Conservation (phyloP, 1,284 basidiomycete species). For the Ustilago sp. region DNA sequence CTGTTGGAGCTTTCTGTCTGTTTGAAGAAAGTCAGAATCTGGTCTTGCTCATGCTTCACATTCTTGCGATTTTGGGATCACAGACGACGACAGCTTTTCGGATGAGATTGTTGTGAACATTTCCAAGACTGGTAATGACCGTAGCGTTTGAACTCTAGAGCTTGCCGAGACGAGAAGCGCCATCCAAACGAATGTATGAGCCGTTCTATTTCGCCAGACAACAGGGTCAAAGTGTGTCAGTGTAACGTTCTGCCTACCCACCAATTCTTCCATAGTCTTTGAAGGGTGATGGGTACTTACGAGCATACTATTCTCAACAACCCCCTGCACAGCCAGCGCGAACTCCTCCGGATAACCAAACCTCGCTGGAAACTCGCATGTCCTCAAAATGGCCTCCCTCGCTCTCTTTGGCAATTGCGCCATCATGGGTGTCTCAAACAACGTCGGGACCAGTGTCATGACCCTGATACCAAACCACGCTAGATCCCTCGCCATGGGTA, state of each 20-base stretch:
- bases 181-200: constrained; percentile 63
- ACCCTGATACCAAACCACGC: constrained; percentile 66
- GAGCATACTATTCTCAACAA: constrained; percentile 66
- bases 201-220: constrained; percentile 38
- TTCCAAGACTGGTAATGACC: background rate
- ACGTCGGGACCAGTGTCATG: constrained; percentile 64
- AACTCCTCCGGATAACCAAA: constrained; percentile 67
- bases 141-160: constrained; percentile 27
- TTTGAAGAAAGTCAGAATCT: no score
- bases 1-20: no score
- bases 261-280: no score
- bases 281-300: constrained; percentile 44
- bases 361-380: constrained; percentile 47
- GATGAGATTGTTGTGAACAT: background rate
- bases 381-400: constrained; percentile 31
- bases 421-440: constrained; percentile 70
- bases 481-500: constrained; percentile 70
- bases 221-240: background rate
- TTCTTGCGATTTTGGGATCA: no score
- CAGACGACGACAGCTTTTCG: background rate
- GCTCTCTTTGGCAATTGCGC: constrained; percentile 52
- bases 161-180: constrained; percentile 65
- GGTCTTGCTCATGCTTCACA: no score
- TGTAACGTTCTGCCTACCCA: background rate
- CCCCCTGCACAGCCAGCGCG: constrained; percentile 58